Base-by-base conservation (phyloP, 139 green algal species). In the Marvania coccoides region DNA sequence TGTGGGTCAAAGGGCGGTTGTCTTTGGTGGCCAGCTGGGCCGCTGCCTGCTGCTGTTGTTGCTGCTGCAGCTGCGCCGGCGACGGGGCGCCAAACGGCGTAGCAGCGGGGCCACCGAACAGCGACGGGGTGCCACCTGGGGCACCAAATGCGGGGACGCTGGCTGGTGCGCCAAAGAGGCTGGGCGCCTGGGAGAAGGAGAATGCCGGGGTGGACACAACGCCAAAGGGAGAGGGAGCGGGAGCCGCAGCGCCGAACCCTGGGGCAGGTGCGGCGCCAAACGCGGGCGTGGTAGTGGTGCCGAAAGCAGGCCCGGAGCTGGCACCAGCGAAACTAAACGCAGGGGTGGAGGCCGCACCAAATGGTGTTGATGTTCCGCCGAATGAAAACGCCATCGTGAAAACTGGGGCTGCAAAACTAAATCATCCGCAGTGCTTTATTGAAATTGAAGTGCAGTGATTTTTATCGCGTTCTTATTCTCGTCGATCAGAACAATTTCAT, bases 11-110 rank as follows among this genome's bases (percentile, higher is more conserved):
- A 39, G 73, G 73, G 33, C 67, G 51, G 28, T 47, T 45, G 24
- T 83, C 77, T 45, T 75, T 83, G 30, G 69, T 79, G 29, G 56
- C 6, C 37, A 81, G 67, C 19, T 60, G 34, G 5, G 19, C 29
- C 13, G 54, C 36, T 26, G 54, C 40, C 58, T 70, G 51, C 56
- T 82, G 74, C 24, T 51, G 51, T 37, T 60, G 10, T 15, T 75
- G 59, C 28, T 67, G 58, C 15, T 70, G 58, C 29, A 67, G 67
- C n/a, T 61, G 54, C 9, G 54, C 23, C 30, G 13, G 19, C 28
- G 24, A 5, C 28, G 47, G 29, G 46, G 14, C 9, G 40, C 47
- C 15, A 6, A 28, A 58, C 14, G 70, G 70, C 15, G 73, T 64
- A 48, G 15, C 12, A 6, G 23, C 53, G n/a, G 3, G 47, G 36